Evolutionary conservation across 2,329 filamentous ascomycete genomes (phyloP).

Genomic region (Tympanopsis confertula): DNA sequence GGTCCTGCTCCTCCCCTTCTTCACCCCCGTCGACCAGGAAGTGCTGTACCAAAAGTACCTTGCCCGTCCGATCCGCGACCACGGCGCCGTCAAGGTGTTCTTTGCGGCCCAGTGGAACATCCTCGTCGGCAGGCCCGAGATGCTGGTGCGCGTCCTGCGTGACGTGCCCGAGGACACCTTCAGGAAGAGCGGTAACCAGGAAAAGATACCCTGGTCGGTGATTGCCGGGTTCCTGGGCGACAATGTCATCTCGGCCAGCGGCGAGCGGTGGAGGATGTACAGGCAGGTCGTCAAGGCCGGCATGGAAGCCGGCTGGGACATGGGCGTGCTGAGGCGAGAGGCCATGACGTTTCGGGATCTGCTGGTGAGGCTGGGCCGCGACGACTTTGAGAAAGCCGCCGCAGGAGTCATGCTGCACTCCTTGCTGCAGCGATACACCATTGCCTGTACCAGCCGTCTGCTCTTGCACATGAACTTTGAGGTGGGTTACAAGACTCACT

Average conservation of each 20-base stretch:
- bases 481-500: conserved; percentile 8
- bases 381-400: conserved; percentile 7
- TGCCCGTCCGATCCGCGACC: background rate
- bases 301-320: conserved; percentile 10
- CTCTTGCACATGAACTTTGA: conserved; percentile 13
- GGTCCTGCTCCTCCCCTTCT: conserved; percentile 1
- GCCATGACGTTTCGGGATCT: conserved; percentile 10
- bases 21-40: background rate
- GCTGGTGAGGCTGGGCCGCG: conserved; percentile 15
- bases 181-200: conserved; percentile 25
- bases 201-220: conserved; percentile 25
- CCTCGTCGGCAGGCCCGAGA: conserved; percentile 1
- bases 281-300: conserved; percentile 21
- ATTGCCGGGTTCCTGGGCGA: conserved; percentile 23
- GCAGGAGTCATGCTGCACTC: conserved; percentile 15
- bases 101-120: conserved; percentile 4
- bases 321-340: conserved; percentile 8
- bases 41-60: conserved; percentile 1
- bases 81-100: conserved; percentile 5
- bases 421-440: conserved; percentile 20
- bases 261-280: conserved; percentile 20
- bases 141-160: conserved; percentile 12
- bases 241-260: conserved; percentile 25
- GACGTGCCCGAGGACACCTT: conserved; percentile 16
- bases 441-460: conserved; percentile 20